Evolutionary conservation across 202 grass and related monocot species (phyloP).

Genomic region (Hordeum pubiflorum): DNA sequence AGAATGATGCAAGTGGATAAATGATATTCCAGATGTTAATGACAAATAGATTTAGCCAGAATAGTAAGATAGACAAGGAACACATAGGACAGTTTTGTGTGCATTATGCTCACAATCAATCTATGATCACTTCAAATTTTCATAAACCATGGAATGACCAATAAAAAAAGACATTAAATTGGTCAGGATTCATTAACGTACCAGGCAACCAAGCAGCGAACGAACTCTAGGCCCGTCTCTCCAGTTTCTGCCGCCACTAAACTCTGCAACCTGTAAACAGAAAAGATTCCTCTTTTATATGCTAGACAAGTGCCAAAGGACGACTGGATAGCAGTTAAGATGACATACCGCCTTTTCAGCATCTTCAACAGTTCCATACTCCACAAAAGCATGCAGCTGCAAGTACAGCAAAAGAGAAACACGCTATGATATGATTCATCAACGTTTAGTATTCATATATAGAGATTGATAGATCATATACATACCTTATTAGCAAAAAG

Average conservation of each 20-base stretch:
- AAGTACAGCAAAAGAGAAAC: slow-evolving; percentile 2
- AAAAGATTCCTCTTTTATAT: background rate
- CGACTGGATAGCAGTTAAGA: background rate
- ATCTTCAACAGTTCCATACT: slow-evolving; percentile 60
- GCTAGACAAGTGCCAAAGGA: background rate
- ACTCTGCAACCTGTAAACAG: slow-evolving; percentile 45
- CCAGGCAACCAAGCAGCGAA: slow-evolving; percentile 51
- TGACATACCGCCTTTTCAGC: slow-evolving; percentile 61
- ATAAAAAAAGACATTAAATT: background rate
- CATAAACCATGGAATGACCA: background rate
- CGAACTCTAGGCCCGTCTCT: slow-evolving; percentile 55
- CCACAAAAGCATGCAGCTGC: slow-evolving; percentile 77
- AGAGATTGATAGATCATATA: slow-evolving; percentile 6
- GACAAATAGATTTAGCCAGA: background rate
- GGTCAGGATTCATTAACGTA: slow-evolving; percentile 20
- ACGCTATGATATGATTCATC: background rate
- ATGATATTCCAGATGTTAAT: background rate
- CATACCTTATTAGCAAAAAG: slow-evolving; percentile 62
- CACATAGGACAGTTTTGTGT: background rate
- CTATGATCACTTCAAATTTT: background rate
- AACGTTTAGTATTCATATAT: background rate
- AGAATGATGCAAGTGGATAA: background rate
- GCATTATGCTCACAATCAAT: background rate
- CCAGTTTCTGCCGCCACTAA: slow-evolving; percentile 48
- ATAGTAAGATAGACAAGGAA: background rate